Evolutionary conservation across 1,139 yeast species (phyloP).

Genomic region (Saccharomyces hybrid): DNA sequence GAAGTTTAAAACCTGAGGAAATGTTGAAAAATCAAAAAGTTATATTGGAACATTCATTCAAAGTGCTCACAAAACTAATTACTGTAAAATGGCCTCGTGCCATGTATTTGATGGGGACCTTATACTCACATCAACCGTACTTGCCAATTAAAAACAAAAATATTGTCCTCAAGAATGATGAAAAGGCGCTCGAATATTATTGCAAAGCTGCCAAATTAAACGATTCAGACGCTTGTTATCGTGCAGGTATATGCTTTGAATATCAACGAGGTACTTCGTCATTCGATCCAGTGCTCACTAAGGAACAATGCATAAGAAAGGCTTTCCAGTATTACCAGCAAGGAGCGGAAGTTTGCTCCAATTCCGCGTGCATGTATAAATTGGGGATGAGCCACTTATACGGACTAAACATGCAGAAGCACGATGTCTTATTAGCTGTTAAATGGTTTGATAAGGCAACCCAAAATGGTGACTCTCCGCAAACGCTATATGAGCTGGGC

Average conservation of each 20-base stretch:
- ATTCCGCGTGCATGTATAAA: slow-evolving; percentile 57
- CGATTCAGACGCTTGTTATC: slow-evolving; percentile 54
- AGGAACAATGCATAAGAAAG: slow-evolving; percentile 35
- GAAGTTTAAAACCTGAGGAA: slow-evolving; percentile 37
- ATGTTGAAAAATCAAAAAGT: slow-evolving; percentile 45
- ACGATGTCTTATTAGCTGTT: slow-evolving; percentile 39
- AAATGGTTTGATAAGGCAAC: slow-evolving; percentile 53
- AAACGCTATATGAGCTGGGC: slow-evolving; percentile 60
- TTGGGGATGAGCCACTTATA: slow-evolving; percentile 54
- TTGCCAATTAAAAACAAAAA: slow-evolving; percentile 30
- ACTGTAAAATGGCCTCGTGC: slow-evolving; percentile 42
- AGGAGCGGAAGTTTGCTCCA: slow-evolving; percentile 53
- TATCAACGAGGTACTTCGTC: slow-evolving; percentile 47
- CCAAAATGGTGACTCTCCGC: slow-evolving; percentile 36
- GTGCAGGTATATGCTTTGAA: slow-evolving; percentile 63
- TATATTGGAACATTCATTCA: slow-evolving; percentile 50
- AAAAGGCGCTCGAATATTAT: slow-evolving; percentile 53
- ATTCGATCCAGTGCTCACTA: slow-evolving; percentile 17
- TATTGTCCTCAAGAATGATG: slow-evolving; percentile 48
- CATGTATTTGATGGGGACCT: slow-evolving; percentile 49
- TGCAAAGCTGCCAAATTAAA: slow-evolving; percentile 48
- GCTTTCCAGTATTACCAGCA: slow-evolving; percentile 48
- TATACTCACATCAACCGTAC: slow-evolving; percentile 44
- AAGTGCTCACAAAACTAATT: slow-evolving; percentile 47
- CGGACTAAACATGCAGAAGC: slow-evolving; percentile 34